Conservation (phyloP, 2,329 filamentous ascomycete species). For the Botryotinia calthae region DNA sequence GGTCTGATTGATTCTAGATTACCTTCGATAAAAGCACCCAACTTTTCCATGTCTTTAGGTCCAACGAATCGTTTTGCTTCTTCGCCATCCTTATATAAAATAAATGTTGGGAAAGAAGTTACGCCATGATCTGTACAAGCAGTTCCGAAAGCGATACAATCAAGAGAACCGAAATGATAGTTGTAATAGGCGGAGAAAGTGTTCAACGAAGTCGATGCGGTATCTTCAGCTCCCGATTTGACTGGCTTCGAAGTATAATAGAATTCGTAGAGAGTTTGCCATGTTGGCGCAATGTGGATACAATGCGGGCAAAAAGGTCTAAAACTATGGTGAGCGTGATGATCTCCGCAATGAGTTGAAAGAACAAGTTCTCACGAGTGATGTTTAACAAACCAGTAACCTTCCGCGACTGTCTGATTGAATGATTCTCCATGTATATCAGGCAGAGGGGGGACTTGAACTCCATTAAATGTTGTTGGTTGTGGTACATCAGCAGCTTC, state of each 20-base stretch:
- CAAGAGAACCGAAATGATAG: slow-evolving; percentile 81
- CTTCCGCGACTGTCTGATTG: slow-evolving; percentile 34
- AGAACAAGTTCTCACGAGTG: slow-evolving; percentile 33
- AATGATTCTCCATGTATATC: slow-evolving; percentile 49
- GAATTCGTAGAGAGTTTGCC: slow-evolving; percentile 91
- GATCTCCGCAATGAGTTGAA: not conserved
- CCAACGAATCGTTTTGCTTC: slow-evolving; percentile 62
- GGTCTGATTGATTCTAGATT: slow-evolving; percentile 75
- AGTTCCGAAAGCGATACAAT: slow-evolving; percentile 82
- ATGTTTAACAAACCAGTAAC: slow-evolving; percentile 40
- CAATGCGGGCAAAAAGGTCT: slow-evolving; percentile 39
- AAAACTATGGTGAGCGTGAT: slow-evolving; percentile 1
- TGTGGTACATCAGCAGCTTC: slow-evolving; percentile 30
- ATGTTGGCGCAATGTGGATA: slow-evolving; percentile 68
- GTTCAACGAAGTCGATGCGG: slow-evolving; percentile 48
- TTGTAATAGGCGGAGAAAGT: slow-evolving; percentile 79
- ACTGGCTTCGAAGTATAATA: slow-evolving; percentile 77
- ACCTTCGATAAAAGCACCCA: slow-evolving; percentile 73
- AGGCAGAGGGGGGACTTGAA: slow-evolving; percentile 50
- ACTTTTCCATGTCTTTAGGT: slow-evolving; percentile 60
- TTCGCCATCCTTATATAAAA: slow-evolving; percentile 77
- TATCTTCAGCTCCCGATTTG: slow-evolving; percentile 37
- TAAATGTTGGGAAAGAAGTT: slow-evolving; percentile 69
- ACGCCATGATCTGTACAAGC: slow-evolving; percentile 70
- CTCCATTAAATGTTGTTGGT: slow-evolving; percentile 50